Evolutionary conservation across 148 eudicot species (phyloP).

Genomic region (Arbutus unedo): DNA sequence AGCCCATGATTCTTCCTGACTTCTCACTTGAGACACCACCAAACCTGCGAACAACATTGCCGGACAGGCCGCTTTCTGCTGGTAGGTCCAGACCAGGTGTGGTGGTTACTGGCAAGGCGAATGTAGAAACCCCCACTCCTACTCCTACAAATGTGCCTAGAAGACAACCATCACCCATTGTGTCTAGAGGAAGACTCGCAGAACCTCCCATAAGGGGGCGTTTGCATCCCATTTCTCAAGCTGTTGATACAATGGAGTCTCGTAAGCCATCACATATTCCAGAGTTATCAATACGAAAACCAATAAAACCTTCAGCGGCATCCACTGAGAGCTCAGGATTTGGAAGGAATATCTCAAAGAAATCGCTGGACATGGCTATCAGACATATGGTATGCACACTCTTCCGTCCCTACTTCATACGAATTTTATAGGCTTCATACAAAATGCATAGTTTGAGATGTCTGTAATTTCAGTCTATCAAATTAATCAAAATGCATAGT

Average conservation of each 20-base stretch:
- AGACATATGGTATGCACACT: slow-evolving; percentile 70
- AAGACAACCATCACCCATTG: slow-evolving; percentile 74
- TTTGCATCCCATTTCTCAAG: slow-evolving; percentile 48
- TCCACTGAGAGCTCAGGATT: slow-evolving; percentile 60
- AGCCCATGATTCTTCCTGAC: slow-evolving; percentile 67
- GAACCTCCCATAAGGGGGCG: slow-evolving; percentile 63
- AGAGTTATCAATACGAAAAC: slow-evolving; percentile 57
- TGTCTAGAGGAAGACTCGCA: slow-evolving; percentile 58
- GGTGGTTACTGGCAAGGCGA: slow-evolving; percentile 49
- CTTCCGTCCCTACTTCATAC: background rate
- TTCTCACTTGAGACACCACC: slow-evolving; percentile 93
- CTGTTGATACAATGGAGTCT: slow-evolving; percentile 43
- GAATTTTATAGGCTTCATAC: background rate
- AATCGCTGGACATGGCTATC: slow-evolving; percentile 93
- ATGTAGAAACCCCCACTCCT: slow-evolving; percentile 43
- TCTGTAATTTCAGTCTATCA: slow-evolving; percentile 9
- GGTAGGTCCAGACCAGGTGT: slow-evolving; percentile 89
- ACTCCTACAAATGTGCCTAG: slow-evolving; percentile 46
- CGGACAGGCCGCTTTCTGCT: slow-evolving; percentile 88
- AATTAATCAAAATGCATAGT: background rate
- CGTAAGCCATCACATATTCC: slow-evolving; percentile 48
- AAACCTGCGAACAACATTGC: slow-evolving; percentile 77
- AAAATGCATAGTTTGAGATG: background rate
- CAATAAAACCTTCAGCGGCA: slow-evolving; percentile 49
- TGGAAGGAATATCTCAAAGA: slow-evolving; percentile 91